Evolutionary conservation across 305 asterid genomes (phyloP), one percentile per base, ranked within the genome.

Genomic region (Fraxinus paxiana): DNA sequence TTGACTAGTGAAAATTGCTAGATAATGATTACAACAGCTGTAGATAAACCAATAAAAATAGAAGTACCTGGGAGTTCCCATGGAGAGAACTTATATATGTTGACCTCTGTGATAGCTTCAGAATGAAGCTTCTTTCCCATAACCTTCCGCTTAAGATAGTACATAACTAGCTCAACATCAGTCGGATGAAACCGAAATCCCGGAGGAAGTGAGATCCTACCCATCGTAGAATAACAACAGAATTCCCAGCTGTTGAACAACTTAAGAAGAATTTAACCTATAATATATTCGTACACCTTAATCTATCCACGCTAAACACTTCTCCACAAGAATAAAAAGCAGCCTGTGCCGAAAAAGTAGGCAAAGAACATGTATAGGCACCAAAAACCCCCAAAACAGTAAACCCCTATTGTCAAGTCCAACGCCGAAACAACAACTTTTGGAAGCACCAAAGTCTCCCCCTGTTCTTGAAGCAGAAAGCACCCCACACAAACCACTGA

Each of bases 181-280:
- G 98, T 95, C 0, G 99, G 99, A 83, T 94, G 95, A 84, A 95
- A 95, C 1, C 99, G 96, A 85, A 94, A 95, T 41, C 99, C 98
- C 6, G 97, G 98, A 69, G 94, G 89, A 73, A 95, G 93, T 35
- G 84, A 74, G 72, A 70, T 69, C 86, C 90, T 86, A 13, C 82
- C 89, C 92, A 87, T 87, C 34, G 24, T 4, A 38, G 20, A 65
- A 79, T 77, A 70, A 76, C 28, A 41, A 54, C 74, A 63, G 70
- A 77, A 74, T 82, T 51, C 63, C 81, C 74, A 51, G 34, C 30
- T 72, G 67, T 75, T 35, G 73, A 73, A 88, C 46, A 73, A 73
- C 76, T 56, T 73, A 22, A 78, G 77, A 70, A 77, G 54, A 41
- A 63, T 73, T 30, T 56, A 76, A 79, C 83, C 78, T 78, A 46